These are phyloP conservation scores for Aspergillus sp. DNA, from an alignment of 2,329 filamentous ascomycete genomes.

Conservation along the genomic window DNA sequence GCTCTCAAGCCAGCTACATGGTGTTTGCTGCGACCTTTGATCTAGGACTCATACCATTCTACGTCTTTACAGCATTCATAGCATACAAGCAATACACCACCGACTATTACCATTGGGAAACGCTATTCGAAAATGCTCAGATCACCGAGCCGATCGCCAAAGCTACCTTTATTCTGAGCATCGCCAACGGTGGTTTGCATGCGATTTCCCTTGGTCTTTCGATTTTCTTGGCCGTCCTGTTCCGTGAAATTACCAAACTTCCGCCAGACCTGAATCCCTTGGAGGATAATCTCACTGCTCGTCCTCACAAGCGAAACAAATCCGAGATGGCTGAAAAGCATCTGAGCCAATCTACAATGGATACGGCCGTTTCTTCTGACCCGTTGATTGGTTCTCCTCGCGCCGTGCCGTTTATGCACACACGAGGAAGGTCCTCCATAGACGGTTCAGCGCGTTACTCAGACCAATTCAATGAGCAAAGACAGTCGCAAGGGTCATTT, in stretches of 20 bases:
- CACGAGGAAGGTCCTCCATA: conserved; percentile 60
- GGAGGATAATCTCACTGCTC: conserved; percentile 75
- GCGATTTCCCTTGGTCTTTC: conserved; percentile 65
- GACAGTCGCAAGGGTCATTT: conserved; percentile 43
- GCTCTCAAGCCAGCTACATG: conserved; percentile 82
- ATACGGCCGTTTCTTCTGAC: conserved; percentile 34
- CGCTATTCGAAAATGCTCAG: conserved; percentile 56
- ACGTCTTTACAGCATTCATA: conserved; percentile 55
- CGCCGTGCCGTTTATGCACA: conserved; percentile 75
- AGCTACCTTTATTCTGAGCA: conserved; percentile 64
- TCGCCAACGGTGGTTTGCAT: conserved; percentile 63
- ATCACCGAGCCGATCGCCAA: conserved; percentile 58
- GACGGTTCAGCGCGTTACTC: conserved; percentile 50
- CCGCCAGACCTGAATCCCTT: conserved; percentile 95
- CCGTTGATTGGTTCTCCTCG: conserved; percentile 39
- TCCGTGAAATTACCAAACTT: conserved; percentile 74
- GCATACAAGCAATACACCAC: conserved; percentile 47
- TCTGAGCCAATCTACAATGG: conserved; percentile 47
- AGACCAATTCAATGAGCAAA: conserved; percentile 44
- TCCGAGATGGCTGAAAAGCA: conserved; percentile 60
- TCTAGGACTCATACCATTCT: conserved; percentile 59
- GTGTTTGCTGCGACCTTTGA: conserved; percentile 76
- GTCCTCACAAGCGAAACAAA: conserved; percentile 69
- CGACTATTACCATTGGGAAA: conserved; percentile 57
- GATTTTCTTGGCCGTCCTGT: conserved; percentile 70